These are phyloP conservation scores for Elaeis guineensis DNA, from an alignment of 176 grass and related monocot species.

Conservation along the genomic window DNA sequence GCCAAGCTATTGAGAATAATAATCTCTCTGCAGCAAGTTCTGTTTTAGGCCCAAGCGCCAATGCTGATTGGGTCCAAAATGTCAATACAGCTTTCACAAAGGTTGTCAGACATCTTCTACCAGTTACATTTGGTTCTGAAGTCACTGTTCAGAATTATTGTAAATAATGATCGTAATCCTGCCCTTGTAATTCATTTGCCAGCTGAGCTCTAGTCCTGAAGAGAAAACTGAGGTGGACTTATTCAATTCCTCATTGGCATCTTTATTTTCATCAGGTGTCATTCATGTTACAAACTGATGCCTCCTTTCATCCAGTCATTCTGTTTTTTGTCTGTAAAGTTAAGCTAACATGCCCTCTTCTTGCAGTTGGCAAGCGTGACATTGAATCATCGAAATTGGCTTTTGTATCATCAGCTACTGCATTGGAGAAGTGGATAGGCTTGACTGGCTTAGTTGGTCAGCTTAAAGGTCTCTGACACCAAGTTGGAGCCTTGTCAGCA, in stretches of 20 bases:
- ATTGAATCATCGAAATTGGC: slow-evolving; percentile 61
- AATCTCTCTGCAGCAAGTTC: slow-evolving; percentile 55
- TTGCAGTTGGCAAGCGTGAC: slow-evolving; percentile 67
- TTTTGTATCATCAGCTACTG: slow-evolving; percentile 69
- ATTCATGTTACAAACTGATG: not conserved
- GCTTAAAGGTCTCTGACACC: slow-evolving; percentile 62
- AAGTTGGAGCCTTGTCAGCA: no score
- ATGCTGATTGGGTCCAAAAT: slow-evolving; percentile 59
- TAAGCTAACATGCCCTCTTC: not conserved
- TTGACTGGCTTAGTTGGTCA: slow-evolving; percentile 50
- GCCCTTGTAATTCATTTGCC: slow-evolving; percentile 13
- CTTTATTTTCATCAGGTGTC: slow-evolving; percentile 66
- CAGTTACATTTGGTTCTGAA: no score
- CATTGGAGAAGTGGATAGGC: slow-evolving; percentile 84
- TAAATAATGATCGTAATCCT: not conserved
- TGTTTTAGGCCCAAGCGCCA: slow-evolving; percentile 40
- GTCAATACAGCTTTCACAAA: slow-evolving; percentile 77
- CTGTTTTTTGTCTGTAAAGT: no score
- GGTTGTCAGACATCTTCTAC: slow-evolving; percentile 19
- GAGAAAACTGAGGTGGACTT: slow-evolving; percentile 46
- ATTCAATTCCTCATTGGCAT: slow-evolving; percentile 79
- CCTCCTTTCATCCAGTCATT: no score
- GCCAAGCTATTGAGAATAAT: slow-evolving; percentile 80
- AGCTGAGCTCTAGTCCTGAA: slow-evolving; percentile 73
- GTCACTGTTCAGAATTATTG: no score